Conservation (phyloP, 106 monocot genomes). For the Triglochin maritima region DNA sequence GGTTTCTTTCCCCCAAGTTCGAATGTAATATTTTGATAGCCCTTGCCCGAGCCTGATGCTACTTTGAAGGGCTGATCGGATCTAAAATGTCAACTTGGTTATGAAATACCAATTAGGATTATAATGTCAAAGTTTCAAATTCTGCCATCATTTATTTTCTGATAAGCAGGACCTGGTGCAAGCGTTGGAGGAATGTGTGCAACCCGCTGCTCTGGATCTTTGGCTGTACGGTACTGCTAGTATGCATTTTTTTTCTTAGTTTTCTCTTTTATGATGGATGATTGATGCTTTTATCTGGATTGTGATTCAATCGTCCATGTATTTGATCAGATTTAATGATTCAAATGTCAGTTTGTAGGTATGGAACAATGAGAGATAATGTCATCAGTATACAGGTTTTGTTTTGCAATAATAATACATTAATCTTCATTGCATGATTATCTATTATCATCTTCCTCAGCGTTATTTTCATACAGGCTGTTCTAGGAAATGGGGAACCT, state of each 20-base stretch:
- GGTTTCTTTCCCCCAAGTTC: no score
- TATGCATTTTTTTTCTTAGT: constrained; percentile 6
- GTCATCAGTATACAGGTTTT: constrained; percentile 82
- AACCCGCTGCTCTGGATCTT: constrained; percentile 97
- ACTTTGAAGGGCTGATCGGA: no score
- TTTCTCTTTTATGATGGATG: background rate
- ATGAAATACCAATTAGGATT: no score
- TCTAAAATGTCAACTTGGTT: no score
- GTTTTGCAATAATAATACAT: background rate
- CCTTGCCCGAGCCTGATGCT: no score
- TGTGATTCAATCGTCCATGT: background rate
- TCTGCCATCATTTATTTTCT: background rate
- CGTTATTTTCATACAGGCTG: constrained; percentile 40
- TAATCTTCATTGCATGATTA: background rate
- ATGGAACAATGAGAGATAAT: constrained; percentile 98
- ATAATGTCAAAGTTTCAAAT: background rate
- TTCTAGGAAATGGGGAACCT: constrained; percentile 87
- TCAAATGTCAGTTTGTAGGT: constrained; percentile 57
- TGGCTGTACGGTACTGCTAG: constrained; percentile 79
- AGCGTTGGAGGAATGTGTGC: constrained; percentile 99
- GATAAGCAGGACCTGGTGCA: constrained; percentile 77
- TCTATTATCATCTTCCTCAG: background rate
- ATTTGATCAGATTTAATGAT: constrained; percentile 15
- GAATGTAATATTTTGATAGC: no score
- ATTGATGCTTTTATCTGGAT: background rate